These are phyloP conservation scores for Gossypium ekmanianum DNA, from an alignment of 345 rosid species.

Conservation along the genomic window DNA sequence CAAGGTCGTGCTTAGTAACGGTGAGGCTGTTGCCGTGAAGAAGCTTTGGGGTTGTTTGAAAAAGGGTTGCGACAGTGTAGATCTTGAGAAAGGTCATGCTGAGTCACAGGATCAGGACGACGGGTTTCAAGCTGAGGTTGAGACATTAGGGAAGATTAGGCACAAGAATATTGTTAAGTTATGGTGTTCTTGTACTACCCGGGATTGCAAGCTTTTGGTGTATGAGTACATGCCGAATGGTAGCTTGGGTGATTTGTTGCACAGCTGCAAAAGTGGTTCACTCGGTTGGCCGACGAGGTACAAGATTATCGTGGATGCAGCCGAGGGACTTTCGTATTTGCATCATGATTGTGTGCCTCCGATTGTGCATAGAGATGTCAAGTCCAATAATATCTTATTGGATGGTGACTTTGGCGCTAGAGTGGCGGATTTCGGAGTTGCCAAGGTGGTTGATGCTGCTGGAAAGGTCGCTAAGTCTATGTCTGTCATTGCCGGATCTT, in stretches of 20 bases:
- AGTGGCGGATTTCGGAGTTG: conserved; percentile 95
- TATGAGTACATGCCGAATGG: conserved; percentile 97
- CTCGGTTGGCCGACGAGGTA: conserved; percentile 84
- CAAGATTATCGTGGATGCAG: conserved; percentile 79
- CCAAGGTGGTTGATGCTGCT: conserved; percentile 68
- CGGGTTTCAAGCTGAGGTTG: conserved; percentile 83
- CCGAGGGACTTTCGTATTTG: conserved; percentile 90
- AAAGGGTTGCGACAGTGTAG: conserved; percentile 41
- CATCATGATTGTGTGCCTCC: conserved; percentile 95
- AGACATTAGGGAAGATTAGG: conserved; percentile 89
- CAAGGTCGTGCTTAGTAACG: conserved; percentile 77
- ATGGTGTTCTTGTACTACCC: conserved; percentile 90
- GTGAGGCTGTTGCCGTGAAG: conserved; percentile 90
- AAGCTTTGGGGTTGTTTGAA: conserved; percentile 74
- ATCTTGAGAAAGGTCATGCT: conserved; percentile 62
- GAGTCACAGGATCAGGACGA: conserved; percentile 42
- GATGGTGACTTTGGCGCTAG: conserved; percentile 92
- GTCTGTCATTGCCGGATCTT: conserved; percentile 96
- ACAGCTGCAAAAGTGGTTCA: conserved; percentile 75
- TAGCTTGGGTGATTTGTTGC: conserved; percentile 91
- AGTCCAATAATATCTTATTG: conserved; percentile 87
- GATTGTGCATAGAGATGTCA: conserved; percentile 93
- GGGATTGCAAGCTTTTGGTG: conserved; percentile 92
- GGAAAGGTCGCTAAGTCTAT: conserved; percentile 81
- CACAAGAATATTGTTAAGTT: conserved; percentile 97